Percentiles rank a stretch among this genome's conserved stretches.
phyloP scores from a whole-genome alignment of 2,329 filamentous ascomycete genomes.

The Verticillium isaacii region DNA sequence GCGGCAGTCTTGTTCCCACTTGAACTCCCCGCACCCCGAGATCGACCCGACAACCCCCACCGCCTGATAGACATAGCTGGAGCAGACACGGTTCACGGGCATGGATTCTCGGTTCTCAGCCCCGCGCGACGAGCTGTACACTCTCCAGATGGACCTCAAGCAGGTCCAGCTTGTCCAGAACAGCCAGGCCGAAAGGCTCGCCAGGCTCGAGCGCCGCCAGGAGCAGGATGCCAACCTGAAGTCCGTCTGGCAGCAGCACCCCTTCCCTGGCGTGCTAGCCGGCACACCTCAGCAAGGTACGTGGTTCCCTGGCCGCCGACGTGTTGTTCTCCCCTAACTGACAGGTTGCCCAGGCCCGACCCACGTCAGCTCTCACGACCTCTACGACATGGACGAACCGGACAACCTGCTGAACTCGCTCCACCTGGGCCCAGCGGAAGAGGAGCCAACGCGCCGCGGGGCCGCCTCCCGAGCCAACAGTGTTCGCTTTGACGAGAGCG shows the following conservation, averaged over 20 bases:
- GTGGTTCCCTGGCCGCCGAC: constrained; percentile 18
- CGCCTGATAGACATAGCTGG: background rate
- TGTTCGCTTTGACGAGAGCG: constrained; percentile 95
- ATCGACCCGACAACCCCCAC: background rate
- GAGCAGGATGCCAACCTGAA: constrained; percentile 66
- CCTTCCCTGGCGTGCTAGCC: constrained; percentile 80
- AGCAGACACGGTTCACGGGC: constrained; percentile 25
- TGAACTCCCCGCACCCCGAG: background rate
- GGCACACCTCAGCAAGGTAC: constrained; percentile 84
- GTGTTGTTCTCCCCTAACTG: constrained; percentile 8
- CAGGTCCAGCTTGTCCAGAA: constrained; percentile 60
- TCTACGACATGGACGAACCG: constrained; percentile 86
- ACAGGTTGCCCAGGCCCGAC: constrained; percentile 58
- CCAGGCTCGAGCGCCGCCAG: constrained; percentile 60
- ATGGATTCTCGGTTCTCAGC: constrained; percentile 62
- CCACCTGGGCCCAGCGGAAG: constrained; percentile 75
- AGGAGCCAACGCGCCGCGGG: constrained; percentile 78
- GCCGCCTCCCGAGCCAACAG: constrained; percentile 92
- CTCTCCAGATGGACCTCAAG: constrained; percentile 67
- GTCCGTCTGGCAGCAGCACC: constrained; percentile 88
- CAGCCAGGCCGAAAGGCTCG: constrained; percentile 57
- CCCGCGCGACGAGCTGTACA: constrained; percentile 61
- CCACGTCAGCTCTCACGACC: constrained; percentile 73
- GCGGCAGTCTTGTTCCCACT: background rate
- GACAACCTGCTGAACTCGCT: constrained; percentile 75